These are phyloP conservation scores for Talaromyces wortmannii DNA, from an alignment of 495 filamentous ascomycete genomes.

Conservation along the genomic window DNA sequence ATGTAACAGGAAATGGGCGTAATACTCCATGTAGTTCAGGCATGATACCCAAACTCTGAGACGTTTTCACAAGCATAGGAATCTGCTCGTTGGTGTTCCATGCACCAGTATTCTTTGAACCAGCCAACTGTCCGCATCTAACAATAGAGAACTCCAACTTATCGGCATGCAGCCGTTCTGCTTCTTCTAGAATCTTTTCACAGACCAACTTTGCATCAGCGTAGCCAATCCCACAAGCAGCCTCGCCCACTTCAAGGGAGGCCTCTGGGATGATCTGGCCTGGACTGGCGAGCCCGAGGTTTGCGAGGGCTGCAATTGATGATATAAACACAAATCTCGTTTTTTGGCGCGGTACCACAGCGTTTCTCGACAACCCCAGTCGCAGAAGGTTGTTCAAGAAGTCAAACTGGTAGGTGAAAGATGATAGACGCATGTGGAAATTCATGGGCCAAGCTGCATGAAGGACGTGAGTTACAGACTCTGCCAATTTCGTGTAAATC, in stretches of 20 bases:
- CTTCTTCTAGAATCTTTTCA: slow-evolving; percentile 14
- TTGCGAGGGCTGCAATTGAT: slow-evolving; percentile 13
- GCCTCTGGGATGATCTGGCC: slow-evolving; percentile 6
- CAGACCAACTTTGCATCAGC: slow-evolving; percentile 28
- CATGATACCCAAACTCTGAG: slow-evolving; percentile 23
- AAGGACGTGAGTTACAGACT: slow-evolving; percentile 25
- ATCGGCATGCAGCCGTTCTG: background rate
- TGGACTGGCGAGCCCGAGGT: background rate
- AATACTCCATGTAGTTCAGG: slow-evolving; percentile 28
- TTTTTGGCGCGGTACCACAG: background rate
- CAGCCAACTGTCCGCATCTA: slow-evolving; percentile 23
- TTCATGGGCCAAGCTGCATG: slow-evolving; percentile 37
- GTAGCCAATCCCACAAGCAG: slow-evolving; percentile 14
- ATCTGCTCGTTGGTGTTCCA: slow-evolving; percentile 31
- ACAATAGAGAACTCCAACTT: slow-evolving; percentile 16
- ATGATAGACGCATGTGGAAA: slow-evolving; percentile 17
- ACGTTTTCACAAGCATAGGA: slow-evolving; percentile 24
- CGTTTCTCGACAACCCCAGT: slow-evolving; percentile 6
- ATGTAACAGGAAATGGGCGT: background rate
- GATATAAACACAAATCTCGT: slow-evolving; percentile 14
- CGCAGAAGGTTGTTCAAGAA: slow-evolving; percentile 19
- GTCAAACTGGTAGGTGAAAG: slow-evolving; percentile 24
- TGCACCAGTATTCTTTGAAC: slow-evolving; percentile 13
- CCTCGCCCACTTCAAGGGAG: background rate
- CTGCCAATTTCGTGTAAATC: slow-evolving; percentile 3